A percentile compares a stretch with the other conserved stretches of the same genome.
phyloP scores from a whole-genome alignment of 768 basidiomycete species.

The Serendipita sp. region DNA sequence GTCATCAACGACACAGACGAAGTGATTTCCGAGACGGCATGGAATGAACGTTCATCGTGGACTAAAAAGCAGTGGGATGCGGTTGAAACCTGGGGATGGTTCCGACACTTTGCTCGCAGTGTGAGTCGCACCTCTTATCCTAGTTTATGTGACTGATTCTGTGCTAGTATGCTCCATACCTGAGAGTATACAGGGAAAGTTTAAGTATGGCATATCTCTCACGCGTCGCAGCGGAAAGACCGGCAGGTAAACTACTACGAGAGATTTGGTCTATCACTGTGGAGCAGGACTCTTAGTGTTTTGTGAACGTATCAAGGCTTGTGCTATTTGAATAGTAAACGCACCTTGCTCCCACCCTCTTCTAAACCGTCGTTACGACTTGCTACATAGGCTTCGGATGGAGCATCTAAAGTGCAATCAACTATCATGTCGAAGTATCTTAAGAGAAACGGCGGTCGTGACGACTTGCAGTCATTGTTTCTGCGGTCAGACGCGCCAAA shows the following conservation, averaged over 20 bases:
- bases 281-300: constrained; percentile 1
- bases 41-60: constrained; percentile 59
- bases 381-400: neutral
- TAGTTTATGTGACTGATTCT: neutral
- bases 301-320: neutral
- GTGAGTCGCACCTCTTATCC: constrained; percentile 28
- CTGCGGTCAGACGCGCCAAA: neutral
- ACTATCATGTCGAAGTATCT: neutral
- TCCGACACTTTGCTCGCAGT: constrained; percentile 68
- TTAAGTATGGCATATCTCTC: constrained; percentile 53
- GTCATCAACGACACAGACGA: constrained; percentile 38
- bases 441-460: constrained; percentile 4
- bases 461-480: neutral
- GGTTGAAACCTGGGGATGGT: constrained; percentile 89
- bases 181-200: constrained; percentile 58
- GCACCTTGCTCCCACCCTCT: neutral
- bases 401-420: constrained; percentile 5
- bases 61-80: constrained; percentile 58
- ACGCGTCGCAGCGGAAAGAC: neutral
- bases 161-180: constrained; percentile 58
- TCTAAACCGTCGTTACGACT: neutral
- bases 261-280: constrained; percentile 6
- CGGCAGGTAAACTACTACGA: neutral
- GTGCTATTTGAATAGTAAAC: neutral
- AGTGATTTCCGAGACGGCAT: constrained; percentile 49